Evolutionary conservation across 306 rosid species (phyloP).

Genomic region (Pyrus betulifolia): DNA sequence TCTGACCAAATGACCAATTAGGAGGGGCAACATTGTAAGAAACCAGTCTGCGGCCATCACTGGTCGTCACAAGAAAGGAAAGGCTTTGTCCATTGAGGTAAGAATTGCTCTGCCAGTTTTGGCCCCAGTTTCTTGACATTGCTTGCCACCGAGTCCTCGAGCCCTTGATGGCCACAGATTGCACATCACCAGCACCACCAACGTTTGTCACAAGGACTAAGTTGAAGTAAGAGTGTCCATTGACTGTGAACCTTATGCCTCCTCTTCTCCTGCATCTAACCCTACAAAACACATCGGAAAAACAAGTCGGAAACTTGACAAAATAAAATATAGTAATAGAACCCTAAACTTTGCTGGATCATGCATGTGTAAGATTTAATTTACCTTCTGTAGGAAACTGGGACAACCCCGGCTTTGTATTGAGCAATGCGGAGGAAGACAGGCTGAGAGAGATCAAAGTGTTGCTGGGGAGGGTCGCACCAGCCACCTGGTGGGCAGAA

Average conservation of each 20-base stretch:
- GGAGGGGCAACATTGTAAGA: conserved; percentile 67
- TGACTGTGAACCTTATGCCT: conserved; percentile 67
- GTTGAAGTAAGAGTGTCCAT: conserved; percentile 81
- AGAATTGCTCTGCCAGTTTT: conserved; percentile 79
- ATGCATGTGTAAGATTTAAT: background rate
- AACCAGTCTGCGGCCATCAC: conserved; percentile 44
- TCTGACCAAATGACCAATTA: conserved; percentile 68
- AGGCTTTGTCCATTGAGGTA: conserved; percentile 64
- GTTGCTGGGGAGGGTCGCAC: conserved; percentile 78
- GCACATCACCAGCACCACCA: conserved; percentile 84
- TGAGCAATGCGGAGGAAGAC: conserved; percentile 67
- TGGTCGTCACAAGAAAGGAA: conserved; percentile 60
- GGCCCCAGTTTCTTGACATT: conserved; percentile 86
- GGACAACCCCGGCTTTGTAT: conserved; percentile 65
- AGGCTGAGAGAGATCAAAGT: conserved; percentile 76
- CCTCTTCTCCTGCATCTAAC: conserved; percentile 67
- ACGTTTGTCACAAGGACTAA: conserved; percentile 71
- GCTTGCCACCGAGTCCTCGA: conserved; percentile 63
- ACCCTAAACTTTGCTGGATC: too few relatives aligned
- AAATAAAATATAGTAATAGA: too few relatives aligned
- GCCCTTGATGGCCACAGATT: conserved; percentile 59
- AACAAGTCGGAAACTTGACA: too few relatives aligned
- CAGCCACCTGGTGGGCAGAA: conserved; percentile 86
- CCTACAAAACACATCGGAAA: conserved; percentile 22
- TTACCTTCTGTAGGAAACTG: conserved; percentile 59